Percentiles rank a stretch among this genome's conserved stretches.
phyloP scores from a whole-genome alignment of 768 basidiomycete species.

The Termitomyces sp. region DNA sequence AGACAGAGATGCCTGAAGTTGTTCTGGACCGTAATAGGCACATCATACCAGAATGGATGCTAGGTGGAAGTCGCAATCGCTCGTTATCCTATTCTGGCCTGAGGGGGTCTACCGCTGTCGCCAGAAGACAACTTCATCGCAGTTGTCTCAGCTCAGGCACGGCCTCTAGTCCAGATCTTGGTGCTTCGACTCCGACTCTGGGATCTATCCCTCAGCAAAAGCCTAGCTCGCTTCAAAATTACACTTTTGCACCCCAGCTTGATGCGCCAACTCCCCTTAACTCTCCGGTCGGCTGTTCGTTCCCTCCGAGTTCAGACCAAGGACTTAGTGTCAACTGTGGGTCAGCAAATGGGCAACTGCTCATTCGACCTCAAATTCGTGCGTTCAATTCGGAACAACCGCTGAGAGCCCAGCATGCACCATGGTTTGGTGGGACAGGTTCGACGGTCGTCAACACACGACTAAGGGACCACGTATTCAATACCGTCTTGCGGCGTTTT shows the following conservation, averaged over 20 bases:
- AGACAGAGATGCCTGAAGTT: constrained; percentile 93
- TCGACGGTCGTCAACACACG: constrained; percentile 92
- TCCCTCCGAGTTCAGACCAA: constrained; percentile 27
- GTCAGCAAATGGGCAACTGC: constrained; percentile 28
- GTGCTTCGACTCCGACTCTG: constrained; percentile 25
- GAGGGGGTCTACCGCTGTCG: constrained; percentile 29
- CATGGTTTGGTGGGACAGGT: constrained; percentile 84
- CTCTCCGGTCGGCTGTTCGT: constrained; percentile 32
- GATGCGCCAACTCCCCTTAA: constrained; percentile 52
- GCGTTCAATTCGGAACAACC: constrained; percentile 39
- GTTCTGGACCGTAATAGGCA: constrained; percentile 89
- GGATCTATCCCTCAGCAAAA: constrained; percentile 22
- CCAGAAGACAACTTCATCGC: constrained; percentile 35
- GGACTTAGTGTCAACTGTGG: constrained; percentile 12
- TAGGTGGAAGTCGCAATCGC: constrained; percentile 50
- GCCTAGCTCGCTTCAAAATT: constrained; percentile 40
- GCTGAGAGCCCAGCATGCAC: constrained; percentile 35
- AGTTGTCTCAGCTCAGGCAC: constrained; percentile 48
- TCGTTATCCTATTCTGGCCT: constrained; percentile 49
- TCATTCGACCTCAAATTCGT: constrained; percentile 34
- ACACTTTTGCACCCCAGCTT: constrained; percentile 30
- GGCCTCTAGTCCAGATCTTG: constrained; percentile 72
- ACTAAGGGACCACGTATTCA: constrained; percentile 94
- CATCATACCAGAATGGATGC: constrained; percentile 92
- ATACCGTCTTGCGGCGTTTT: constrained; percentile 76